These are phyloP conservation scores for Podaxis mareebaensis DNA, from an alignment of 768 basidiomycete genomes.

Conservation along the genomic window DNA sequence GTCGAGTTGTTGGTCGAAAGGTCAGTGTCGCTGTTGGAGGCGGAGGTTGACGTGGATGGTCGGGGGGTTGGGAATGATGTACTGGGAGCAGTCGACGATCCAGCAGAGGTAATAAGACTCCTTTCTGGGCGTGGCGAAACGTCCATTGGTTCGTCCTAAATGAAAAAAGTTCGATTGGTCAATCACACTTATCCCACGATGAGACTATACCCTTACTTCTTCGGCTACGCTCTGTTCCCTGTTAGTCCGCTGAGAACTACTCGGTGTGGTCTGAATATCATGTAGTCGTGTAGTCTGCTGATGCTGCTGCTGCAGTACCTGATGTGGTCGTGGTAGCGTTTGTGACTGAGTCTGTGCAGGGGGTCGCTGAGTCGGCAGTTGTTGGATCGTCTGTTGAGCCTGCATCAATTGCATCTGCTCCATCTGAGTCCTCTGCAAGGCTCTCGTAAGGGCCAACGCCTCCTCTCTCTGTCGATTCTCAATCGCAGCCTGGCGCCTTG, in stretches of 20 bases:
- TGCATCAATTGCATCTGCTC: slow-evolving; percentile 28
- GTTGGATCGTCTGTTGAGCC: not conserved
- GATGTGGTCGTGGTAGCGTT: slow-evolving; percentile 9
- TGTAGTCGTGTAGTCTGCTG: slow-evolving; percentile 3
- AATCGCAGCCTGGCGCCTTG: slow-evolving; percentile 54
- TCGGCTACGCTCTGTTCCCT: not conserved
- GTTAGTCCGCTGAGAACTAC: not conserved
- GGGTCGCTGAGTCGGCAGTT: not conserved
- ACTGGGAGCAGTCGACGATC: slow-evolving; percentile 8
- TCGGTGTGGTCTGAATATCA: slow-evolving; percentile 7
- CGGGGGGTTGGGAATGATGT: slow-evolving; percentile 12
- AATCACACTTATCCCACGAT: slow-evolving; percentile 17
- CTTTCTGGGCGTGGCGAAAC: slow-evolving; percentile 19
- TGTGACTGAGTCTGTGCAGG: not conserved
- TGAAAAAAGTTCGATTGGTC: not conserved
- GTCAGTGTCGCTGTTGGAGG: slow-evolving; percentile 56
- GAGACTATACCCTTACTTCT: slow-evolving; percentile 12
- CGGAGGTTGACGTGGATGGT: slow-evolving; percentile 25
- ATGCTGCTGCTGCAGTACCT: not conserved
- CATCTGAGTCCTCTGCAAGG: slow-evolving; percentile 49
- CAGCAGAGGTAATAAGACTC: slow-evolving; percentile 7
- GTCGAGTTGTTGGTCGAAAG: slow-evolving; percentile 63
- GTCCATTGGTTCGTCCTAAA: slow-evolving; percentile 34
- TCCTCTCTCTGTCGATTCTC: slow-evolving; percentile 64
- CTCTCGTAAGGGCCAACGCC: slow-evolving; percentile 56